Conservation (phyloP, 1,284 basidiomycete species). For the Moniliella sp. region DNA sequence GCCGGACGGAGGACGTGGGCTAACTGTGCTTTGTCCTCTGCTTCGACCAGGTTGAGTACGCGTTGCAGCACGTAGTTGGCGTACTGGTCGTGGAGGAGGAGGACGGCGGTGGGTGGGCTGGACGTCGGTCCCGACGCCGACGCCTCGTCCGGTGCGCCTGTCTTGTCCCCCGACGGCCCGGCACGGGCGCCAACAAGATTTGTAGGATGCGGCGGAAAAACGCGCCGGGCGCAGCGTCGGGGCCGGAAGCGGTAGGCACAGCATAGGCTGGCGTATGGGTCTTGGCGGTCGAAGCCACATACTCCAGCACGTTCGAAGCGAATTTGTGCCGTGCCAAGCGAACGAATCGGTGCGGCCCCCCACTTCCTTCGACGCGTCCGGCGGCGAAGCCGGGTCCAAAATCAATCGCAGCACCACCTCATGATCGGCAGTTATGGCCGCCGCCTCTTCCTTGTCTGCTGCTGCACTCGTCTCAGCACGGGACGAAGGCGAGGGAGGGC, state of each 20-base stretch:
- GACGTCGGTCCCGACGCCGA: too few relatives aligned
- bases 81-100: conserved; percentile 74
- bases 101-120: conserved; percentile 7
- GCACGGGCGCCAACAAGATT: background rate
- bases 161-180: background rate
- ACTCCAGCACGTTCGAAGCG: conserved; percentile 88
- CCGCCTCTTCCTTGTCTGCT: too few relatives aligned
- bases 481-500: too few relatives aligned
- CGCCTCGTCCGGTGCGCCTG: background rate
- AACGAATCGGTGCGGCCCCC: conserved; percentile 59
- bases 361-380: too few relatives aligned
- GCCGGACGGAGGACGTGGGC: background rate
- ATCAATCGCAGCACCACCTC: too few relatives aligned
- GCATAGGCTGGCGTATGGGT: background rate
- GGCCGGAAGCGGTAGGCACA: conserved; percentile 43
- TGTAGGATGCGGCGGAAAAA: background rate
- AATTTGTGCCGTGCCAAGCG: conserved; percentile 56
- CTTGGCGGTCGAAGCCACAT: conserved; percentile 57
- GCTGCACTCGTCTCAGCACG: too few relatives aligned
- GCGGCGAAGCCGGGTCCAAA: too few relatives aligned
- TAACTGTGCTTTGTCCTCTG: conserved; percentile 1
- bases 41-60: conserved; percentile 20
- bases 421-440: too few relatives aligned
- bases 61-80: conserved; percentile 40
- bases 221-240: conserved; percentile 1